These are phyloP conservation scores for Diplotaxis tenuifolia DNA, from an alignment of 345 rosid species.

Conservation along the genomic window DNA sequence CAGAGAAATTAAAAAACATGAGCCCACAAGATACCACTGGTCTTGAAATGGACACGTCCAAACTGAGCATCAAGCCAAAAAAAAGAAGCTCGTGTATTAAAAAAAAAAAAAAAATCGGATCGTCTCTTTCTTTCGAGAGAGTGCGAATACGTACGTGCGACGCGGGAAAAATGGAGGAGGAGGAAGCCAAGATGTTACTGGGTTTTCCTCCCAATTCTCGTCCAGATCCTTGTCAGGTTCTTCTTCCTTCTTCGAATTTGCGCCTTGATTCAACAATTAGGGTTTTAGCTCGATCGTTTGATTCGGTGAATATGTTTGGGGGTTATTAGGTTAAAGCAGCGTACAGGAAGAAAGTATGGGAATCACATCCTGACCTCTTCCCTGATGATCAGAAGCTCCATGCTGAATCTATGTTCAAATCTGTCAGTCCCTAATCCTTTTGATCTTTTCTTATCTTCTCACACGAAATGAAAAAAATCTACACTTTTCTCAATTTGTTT, in stretches of 20 bases:
- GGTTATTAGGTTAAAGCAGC: slow-evolving; percentile 84
- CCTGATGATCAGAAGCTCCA: slow-evolving; percentile 56
- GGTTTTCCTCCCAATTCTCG: slow-evolving; percentile 71
- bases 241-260: neutral
- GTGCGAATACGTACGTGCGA: neutral
- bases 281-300: neutral
- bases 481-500: slow-evolving; percentile 1
- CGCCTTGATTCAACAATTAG: neutral
- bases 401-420: slow-evolving; percentile 83
- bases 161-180: slow-evolving; percentile 54
- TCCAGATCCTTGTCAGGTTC: slow-evolving; percentile 66
- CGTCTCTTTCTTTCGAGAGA: neutral
- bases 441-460: neutral
- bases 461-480: neutral
- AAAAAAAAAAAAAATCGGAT: neutral
- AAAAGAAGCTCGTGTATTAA: neutral
- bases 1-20: neutral
- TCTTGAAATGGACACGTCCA: slow-evolving; percentile 5
- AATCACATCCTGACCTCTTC: slow-evolving; percentile 85
- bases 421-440: slow-evolving; percentile 30
- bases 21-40: neutral
- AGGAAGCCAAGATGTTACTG: slow-evolving; percentile 70
- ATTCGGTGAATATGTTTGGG: neutral
- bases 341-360: slow-evolving; percentile 79
- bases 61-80: neutral